These are phyloP conservation scores for Boletales sp. DNA, from an alignment of 768 basidiomycete genomes.

Conservation along the genomic window DNA sequence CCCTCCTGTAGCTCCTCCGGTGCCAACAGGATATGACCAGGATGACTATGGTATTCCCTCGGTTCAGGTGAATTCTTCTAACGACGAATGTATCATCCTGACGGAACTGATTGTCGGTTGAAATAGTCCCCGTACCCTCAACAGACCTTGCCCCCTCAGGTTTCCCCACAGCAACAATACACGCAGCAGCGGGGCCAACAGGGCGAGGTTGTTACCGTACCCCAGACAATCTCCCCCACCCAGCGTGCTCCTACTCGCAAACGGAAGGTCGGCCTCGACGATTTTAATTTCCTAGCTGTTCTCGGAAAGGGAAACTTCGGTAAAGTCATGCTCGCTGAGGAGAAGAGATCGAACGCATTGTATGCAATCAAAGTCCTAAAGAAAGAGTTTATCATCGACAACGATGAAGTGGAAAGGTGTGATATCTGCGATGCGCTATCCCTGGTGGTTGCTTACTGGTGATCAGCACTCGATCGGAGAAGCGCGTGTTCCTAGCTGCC, in stretches of 20 bases:
- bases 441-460: slow-evolving; percentile 3
- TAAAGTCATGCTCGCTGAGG: slow-evolving; percentile 99
- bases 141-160: slow-evolving; percentile 18
- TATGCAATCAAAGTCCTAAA: slow-evolving; percentile 99
- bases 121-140: slow-evolving; percentile 24
- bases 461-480: slow-evolving; percentile 92
- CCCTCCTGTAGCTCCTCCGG: slow-evolving; percentile 17
- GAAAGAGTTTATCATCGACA: slow-evolving; percentile 99
- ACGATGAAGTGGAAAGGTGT: slow-evolving; percentile 98
- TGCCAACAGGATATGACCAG: slow-evolving; percentile 24
- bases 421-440: slow-evolving; percentile 13
- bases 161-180: slow-evolving; percentile 22
- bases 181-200: slow-evolving; percentile 29
- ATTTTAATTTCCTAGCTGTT: slow-evolving; percentile 98
- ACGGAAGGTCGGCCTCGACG: slow-evolving; percentile 93
- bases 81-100: background rate
- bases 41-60: slow-evolving; percentile 22
- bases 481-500: slow-evolving; percentile 97
- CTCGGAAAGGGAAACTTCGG: slow-evolving; percentile 99
- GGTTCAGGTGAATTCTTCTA: slow-evolving; percentile 19
- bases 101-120: slow-evolving; percentile 4
- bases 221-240: slow-evolving; percentile 35
- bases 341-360: slow-evolving; percentile 84
- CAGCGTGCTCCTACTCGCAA: slow-evolving; percentile 48
- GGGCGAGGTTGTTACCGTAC: slow-evolving; percentile 15